These are phyloP conservation scores for Tricholoma bakamatsutake DNA, from an alignment of 768 basidiomycete genomes.

Conservation along the genomic window DNA sequence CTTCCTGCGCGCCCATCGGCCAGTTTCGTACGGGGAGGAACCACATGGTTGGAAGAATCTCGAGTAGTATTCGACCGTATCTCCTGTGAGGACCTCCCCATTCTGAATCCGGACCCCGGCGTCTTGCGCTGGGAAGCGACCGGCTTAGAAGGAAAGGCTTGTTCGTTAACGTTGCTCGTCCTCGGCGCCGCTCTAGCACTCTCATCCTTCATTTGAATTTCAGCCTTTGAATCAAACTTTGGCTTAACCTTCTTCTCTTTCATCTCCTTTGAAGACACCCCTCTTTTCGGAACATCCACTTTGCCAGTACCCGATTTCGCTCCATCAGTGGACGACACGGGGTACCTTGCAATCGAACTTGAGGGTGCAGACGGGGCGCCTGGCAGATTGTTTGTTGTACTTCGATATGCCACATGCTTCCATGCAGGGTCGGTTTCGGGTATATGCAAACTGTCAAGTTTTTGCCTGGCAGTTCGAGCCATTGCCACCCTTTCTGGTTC, in stretches of 20 bases:
- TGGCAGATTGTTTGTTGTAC: constrained; percentile 3
- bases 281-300: constrained; percentile 36
- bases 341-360: constrained; percentile 8
- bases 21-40: constrained; percentile 7
- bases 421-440: constrained; percentile 59
- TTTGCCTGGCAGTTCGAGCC: constrained; percentile 45
- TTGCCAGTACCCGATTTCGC: constrained; percentile 9
- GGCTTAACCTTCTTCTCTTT: constrained; percentile 42
- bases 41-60: constrained; percentile 4
- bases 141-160: constrained; percentile 12
- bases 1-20: constrained; percentile 10
- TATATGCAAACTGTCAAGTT: constrained; percentile 45
- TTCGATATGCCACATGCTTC: constrained; percentile 40
- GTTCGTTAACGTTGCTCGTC: constrained; percentile 7
- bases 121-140: constrained; percentile 22
- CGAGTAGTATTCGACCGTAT: neutral
- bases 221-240: constrained; percentile 34
- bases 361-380: constrained; percentile 9
- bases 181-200: constrained; percentile 22
- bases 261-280: constrained; percentile 37
- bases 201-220: constrained; percentile 47
- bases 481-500: constrained; percentile 43
- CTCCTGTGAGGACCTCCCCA: constrained; percentile 25
- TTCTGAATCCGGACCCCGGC: constrained; percentile 46
- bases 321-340: constrained; percentile 4